A percentile compares a stretch with the other conserved stretches of the same genome.
phyloP scores from a whole-genome alignment of 768 basidiomycete species.

The Terana coerulea region DNA sequence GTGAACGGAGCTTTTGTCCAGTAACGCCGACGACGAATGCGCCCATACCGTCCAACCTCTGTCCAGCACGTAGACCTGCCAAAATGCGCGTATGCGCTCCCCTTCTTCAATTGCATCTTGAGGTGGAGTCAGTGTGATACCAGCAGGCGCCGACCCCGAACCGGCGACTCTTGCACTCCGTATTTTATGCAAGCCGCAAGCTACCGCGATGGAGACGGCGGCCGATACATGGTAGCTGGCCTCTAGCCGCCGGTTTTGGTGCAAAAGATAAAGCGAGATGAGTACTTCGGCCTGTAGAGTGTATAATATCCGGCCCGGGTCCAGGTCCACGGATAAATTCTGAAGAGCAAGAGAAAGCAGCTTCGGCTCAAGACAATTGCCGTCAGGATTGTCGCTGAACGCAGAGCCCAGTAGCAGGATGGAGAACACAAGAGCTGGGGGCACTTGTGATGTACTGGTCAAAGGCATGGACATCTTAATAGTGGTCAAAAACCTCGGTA shows the following conservation, averaged over 20 bases:
- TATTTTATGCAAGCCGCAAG: slow-evolving; percentile 24
- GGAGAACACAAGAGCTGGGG: slow-evolving; percentile 41
- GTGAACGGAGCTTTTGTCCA: slow-evolving; percentile 31
- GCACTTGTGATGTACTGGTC: slow-evolving; percentile 24
- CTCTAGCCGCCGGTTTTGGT: slow-evolving; percentile 52
- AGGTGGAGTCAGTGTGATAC: slow-evolving; percentile 20
- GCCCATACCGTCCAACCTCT: slow-evolving; percentile 50
- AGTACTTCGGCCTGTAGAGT: slow-evolving; percentile 43
- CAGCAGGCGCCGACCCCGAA: slow-evolving; percentile 14
- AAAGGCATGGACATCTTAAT: slow-evolving; percentile 30
- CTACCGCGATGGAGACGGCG: slow-evolving; percentile 33
- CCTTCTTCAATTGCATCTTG: slow-evolving; percentile 51
- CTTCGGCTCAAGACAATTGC: slow-evolving; percentile 29
- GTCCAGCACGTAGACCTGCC: slow-evolving; percentile 57
- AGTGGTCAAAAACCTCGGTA: slow-evolving; percentile 38
- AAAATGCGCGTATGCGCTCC: slow-evolving; percentile 66
- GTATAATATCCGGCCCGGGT: slow-evolving; percentile 33
- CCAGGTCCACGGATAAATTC: slow-evolving; percentile 38
- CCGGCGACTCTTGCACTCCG: slow-evolving; percentile 24
- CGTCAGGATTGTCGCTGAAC: slow-evolving; percentile 15
- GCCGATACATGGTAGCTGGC: slow-evolving; percentile 49
- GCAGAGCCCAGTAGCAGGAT: slow-evolving; percentile 30
- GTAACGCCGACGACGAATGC: slow-evolving; percentile 47
- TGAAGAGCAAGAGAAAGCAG: slow-evolving; percentile 48
- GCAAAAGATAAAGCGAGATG: slow-evolving; percentile 59